phyloP scores from a whole-genome alignment of 495 filamentous ascomycete species.

The Penicillium diatomitis region DNA sequence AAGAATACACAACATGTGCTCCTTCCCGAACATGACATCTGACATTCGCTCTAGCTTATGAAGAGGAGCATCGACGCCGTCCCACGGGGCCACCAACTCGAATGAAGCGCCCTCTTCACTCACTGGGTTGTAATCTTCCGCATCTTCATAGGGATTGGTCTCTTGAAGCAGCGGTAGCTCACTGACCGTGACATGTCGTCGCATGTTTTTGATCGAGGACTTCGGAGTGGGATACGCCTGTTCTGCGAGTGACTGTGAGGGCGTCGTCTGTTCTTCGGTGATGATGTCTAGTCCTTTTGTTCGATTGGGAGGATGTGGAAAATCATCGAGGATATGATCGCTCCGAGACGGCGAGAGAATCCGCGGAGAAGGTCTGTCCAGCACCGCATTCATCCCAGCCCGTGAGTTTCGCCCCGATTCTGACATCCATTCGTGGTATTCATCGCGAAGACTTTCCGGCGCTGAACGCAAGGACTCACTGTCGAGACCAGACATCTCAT shows the following conservation, averaged over 20 bases:
- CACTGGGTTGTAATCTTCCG: conserved; percentile 20
- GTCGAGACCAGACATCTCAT: conserved; percentile 8
- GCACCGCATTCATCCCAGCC: conserved; percentile 2
- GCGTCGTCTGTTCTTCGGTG: conserved; percentile 7
- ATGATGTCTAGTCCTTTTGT: conserved; percentile 12
- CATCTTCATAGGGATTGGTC: conserved; percentile 15
- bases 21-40: conserved; percentile 53
- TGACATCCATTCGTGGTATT: conserved; percentile 20
- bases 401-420: conserved; percentile 15
- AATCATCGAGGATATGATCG: conserved; percentile 18
- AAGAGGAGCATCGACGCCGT: conserved; percentile 17
- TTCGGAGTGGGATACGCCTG: conserved; percentile 11
- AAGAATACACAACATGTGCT: conserved; percentile 51
- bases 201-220: conserved; percentile 17
- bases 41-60: conserved; percentile 49
- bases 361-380: neutral
- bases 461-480: conserved; percentile 17
- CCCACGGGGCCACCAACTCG: conserved; percentile 22
- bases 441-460: conserved; percentile 12
- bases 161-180: conserved; percentile 21
- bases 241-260: neutral
- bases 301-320: conserved; percentile 13
- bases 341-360: conserved; percentile 4
- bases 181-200: conserved; percentile 12
- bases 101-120: conserved; percentile 22